phyloP scores from a whole-genome alignment of 306 rosid genomes.

The Cucurbita pepo region DNA sequence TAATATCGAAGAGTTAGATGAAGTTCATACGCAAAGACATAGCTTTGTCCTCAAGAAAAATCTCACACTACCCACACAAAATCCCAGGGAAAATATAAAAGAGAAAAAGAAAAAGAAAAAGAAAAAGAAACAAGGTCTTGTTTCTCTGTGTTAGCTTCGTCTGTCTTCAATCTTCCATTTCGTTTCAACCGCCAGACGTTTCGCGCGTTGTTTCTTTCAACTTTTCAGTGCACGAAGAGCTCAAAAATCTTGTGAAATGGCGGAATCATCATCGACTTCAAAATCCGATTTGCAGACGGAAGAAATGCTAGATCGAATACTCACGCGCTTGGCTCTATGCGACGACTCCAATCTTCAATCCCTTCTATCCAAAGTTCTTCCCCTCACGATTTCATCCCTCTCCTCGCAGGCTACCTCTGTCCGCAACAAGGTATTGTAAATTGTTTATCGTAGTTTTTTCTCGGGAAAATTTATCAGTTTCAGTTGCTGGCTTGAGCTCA shows the following conservation, averaged over 20 bases:
- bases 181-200: not conserved
- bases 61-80: not conserved
- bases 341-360: conserved; percentile 77
- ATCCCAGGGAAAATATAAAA: not conserved
- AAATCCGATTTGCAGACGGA: conserved; percentile 52
- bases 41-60: not conserved
- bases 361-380: conserved; percentile 73
- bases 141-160: not conserved
- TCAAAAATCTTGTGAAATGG: conserved; percentile 21
- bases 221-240: not conserved
- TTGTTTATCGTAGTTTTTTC: not conserved
- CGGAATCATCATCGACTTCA: conserved; percentile 38
- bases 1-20: too few relatives aligned
- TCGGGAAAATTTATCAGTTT: not conserved
- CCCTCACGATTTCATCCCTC: conserved; percentile 64
- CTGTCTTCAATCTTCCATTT: not conserved
- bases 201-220: not conserved
- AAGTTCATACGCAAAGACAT: too few relatives aligned
- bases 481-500: not conserved
- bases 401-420: conserved; percentile 47
- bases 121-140: not conserved
- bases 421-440: conserved; percentile 54
- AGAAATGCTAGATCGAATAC: conserved; percentile 76
- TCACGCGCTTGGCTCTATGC: conserved; percentile 83
- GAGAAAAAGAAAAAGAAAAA: not conserved